A percentile compares a stretch with the other conserved stretches of the same genome.
phyloP scores from a whole-genome alignment of 371 early-diverging fungal genomes.

The Antonospora locustae region DNA sequence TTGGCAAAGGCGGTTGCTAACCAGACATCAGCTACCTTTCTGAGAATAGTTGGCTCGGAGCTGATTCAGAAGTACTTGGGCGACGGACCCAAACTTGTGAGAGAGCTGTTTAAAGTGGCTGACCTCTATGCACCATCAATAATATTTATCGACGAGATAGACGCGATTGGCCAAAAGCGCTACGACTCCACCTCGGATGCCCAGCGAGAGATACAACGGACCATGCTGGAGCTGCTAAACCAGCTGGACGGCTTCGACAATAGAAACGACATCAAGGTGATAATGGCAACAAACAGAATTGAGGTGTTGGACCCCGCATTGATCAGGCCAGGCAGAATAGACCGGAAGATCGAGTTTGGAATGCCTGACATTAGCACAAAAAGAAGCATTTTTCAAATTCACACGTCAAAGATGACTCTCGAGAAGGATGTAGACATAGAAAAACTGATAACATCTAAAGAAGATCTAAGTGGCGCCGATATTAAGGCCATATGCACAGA shows the following conservation, averaged over 20 bases:
- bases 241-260: conserved; percentile 99
- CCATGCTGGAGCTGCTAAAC: conserved; percentile 98
- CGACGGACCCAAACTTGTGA: conserved; percentile 95
- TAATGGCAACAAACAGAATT: conserved; percentile 99
- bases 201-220: conserved; percentile 92
- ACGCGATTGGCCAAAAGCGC: conserved; percentile 91
- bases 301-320: conserved; percentile 94
- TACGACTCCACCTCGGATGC: conserved; percentile 91
- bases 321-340: conserved; percentile 98
- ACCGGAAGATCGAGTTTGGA: conserved; percentile 99
- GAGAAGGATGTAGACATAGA: conserved; percentile 88
- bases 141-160: conserved; percentile 99
- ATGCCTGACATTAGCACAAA: conserved; percentile 94
- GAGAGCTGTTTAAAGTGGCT: conserved; percentile 94
- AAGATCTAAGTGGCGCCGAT: conserved; percentile 96
- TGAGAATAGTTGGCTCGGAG: conserved; percentile 98
- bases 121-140: conserved; percentile 96
- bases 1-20: conserved; percentile 99
- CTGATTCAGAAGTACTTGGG: conserved; percentile 98
- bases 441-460: conserved; percentile 90
- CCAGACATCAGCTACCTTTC: conserved; percentile 95
- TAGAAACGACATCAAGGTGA: conserved; percentile 93
- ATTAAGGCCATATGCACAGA: conserved; percentile 99
- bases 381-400: conserved; percentile 91
- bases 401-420: conserved; percentile 90